These are phyloP conservation scores for Dendrocalamus sinicus DNA, from an alignment of 176 grass and related monocot genomes.

Conservation along the genomic window DNA sequence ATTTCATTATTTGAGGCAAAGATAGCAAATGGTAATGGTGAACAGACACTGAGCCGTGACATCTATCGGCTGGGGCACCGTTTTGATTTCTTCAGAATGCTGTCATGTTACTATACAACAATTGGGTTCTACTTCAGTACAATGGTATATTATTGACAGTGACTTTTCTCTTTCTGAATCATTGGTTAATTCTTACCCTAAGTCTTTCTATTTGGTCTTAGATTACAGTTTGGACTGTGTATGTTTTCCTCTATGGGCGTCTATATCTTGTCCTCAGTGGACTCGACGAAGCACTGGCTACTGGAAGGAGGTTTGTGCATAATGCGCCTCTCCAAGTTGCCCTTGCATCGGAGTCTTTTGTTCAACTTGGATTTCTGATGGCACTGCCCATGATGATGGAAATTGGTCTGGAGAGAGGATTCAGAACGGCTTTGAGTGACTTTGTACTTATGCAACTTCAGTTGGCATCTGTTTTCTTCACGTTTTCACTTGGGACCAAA, in stretches of 20 bases:
- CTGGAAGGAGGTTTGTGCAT: slow-evolving; percentile 77
- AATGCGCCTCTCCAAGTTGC: slow-evolving; percentile 91
- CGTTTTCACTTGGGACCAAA: slow-evolving; percentile 97
- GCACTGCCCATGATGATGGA: slow-evolving; percentile 99
- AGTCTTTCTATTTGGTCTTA: slow-evolving; percentile 42
- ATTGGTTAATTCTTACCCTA: background rate
- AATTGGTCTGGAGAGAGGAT: slow-evolving; percentile 92
- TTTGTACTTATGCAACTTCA: slow-evolving; percentile 99
- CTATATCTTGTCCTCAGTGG: slow-evolving; percentile 97
- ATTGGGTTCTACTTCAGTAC: slow-evolving; percentile 98
- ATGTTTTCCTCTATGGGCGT: slow-evolving; percentile 97
- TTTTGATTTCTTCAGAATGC: slow-evolving; percentile 99
- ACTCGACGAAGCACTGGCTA: slow-evolving; percentile 79
- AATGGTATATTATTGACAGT: slow-evolving; percentile 60
- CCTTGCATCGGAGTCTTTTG: slow-evolving; percentile 93
- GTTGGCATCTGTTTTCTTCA: slow-evolving; percentile 97
- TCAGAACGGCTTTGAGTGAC: slow-evolving; percentile 92
- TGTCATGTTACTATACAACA: slow-evolving; percentile 96
- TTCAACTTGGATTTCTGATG: slow-evolving; percentile 96
- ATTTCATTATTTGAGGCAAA: slow-evolving; percentile 98
- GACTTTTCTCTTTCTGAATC: background rate
- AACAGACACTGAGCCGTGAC: slow-evolving; percentile 95
- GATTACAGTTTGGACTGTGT: slow-evolving; percentile 91
- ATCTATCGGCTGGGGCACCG: slow-evolving; percentile 93
- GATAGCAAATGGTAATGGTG: slow-evolving; percentile 98